These are phyloP conservation scores for Schoenoplectus tabernaemontani DNA, from an alignment of 202 grass and related monocot species.

Conservation along the genomic window DNA sequence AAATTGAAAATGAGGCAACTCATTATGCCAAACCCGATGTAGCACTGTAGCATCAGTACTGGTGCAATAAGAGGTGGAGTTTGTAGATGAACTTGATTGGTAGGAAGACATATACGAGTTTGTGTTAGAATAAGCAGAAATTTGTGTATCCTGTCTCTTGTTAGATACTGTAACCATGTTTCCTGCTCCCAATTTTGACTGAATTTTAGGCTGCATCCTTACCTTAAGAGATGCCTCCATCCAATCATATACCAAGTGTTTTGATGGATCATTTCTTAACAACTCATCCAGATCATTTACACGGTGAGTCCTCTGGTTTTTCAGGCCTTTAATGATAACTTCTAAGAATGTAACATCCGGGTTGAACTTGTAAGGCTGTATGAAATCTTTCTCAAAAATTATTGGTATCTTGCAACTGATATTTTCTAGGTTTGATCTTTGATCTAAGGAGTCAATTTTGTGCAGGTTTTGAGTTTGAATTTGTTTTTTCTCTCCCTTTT, in stretches of 20 bases:
- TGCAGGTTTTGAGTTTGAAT: neutral
- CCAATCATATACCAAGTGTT: constrained; percentile 48
- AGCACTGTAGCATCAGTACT: constrained; percentile 53
- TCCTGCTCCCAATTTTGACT: neutral
- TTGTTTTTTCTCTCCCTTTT: constrained; percentile 14
- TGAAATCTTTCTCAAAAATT: neutral
- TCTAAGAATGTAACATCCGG: constrained; percentile 46
- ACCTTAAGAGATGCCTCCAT: constrained; percentile 41
- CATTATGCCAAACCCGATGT: constrained; percentile 56
- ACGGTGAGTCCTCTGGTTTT: constrained; percentile 37
- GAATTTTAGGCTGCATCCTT: constrained; percentile 24
- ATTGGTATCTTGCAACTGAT: constrained; percentile 23
- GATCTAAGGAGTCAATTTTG: constrained; percentile 12
- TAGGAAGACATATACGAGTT: constrained; percentile 17
- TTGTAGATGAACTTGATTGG: constrained; percentile 24
- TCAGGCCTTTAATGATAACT: constrained; percentile 50
- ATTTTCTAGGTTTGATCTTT: constrained; percentile 16
- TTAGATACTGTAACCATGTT: neutral
- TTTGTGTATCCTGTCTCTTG: constrained; percentile 19
- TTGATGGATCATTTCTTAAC: constrained; percentile 38
- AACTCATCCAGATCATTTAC: constrained; percentile 52
- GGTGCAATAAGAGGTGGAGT: constrained; percentile 28
- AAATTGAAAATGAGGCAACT: constrained; percentile 55
- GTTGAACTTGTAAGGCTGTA: constrained; percentile 26
- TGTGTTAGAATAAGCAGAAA: constrained; percentile 23